Conservation (phyloP, 495 filamentous ascomycete species). For the Aspergillus haitiensis region DNA sequence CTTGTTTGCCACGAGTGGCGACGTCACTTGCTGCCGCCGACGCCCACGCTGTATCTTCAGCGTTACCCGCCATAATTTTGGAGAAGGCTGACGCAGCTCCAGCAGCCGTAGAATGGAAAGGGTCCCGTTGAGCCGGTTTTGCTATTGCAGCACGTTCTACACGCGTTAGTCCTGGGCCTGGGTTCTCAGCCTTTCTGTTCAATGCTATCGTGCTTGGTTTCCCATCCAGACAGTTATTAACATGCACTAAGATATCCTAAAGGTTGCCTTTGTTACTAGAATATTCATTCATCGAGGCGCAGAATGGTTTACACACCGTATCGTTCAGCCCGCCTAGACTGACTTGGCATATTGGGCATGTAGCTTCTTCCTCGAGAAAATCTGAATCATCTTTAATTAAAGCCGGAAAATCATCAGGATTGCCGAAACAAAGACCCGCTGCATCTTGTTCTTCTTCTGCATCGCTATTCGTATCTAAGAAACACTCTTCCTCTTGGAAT, state of each 20-base stretch:
- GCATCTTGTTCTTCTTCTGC: conserved; percentile 30
- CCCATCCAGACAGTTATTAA: conserved; percentile 91
- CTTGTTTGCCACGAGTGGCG: conserved; percentile 79
- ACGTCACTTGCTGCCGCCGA: conserved; percentile 77
- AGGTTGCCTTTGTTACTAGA: background rate
- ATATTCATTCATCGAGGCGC: background rate
- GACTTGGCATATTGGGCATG: conserved; percentile 76
- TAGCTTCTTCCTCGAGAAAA: conserved; percentile 20
- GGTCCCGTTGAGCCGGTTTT: conserved; percentile 74
- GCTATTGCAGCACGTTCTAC: conserved; percentile 68
- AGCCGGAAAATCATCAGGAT: conserved; percentile 29
- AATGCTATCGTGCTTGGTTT: conserved; percentile 56
- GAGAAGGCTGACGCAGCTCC: conserved; percentile 69
- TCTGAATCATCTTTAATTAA: conserved; percentile 45
- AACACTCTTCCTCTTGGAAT: conserved; percentile 38
- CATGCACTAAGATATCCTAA: conserved; percentile 64
- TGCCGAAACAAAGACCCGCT: conserved; percentile 18
- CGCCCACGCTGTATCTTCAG: conserved; percentile 88
- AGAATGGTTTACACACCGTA: conserved; percentile 39
- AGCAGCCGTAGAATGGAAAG: conserved; percentile 55
- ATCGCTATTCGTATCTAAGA: conserved; percentile 43
- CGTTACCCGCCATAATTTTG: conserved; percentile 86
- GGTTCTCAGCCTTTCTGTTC: conserved; percentile 17
- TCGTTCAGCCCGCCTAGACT: conserved; percentile 60
- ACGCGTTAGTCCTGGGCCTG: conserved; percentile 43